Base-by-base conservation (phyloP, 2,329 filamentous ascomycete species). In the Stylonectria norvegica region DNA sequence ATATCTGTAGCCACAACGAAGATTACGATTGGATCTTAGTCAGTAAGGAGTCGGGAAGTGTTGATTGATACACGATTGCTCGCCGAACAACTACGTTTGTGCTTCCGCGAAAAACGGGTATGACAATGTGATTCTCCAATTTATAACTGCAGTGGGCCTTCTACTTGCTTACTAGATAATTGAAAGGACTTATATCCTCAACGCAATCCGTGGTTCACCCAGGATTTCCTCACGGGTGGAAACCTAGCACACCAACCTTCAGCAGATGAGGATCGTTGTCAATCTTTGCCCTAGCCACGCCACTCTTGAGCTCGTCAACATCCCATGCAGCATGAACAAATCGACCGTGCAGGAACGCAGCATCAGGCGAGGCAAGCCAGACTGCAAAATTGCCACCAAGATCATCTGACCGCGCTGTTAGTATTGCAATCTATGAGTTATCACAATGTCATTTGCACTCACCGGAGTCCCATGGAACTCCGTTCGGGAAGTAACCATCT, bases 281-380 rank as follows among this genome's bases (percentile, higher is more conserved):
- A 17, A 57, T 42, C 9, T 42, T 35, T 0, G 25, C 27, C 16
- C 45, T 41, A 3, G 48, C 22, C 2, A 44, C 27, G 2, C 46
- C 43, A 3, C 40, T 38, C 5, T 20, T 20, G 2, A 76, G 51
- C 43, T 75, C 71, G n/a, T 70, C 63, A 2, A 74, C 64, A 52
- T 76, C 73, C 72, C 71, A 76, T 16, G 71, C 71, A 5, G 64
- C 61, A 67, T 70, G 76, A 2, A 72, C 50, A n/a, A 70, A 69
- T 19, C 69, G 69, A 1, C 65, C 62, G 31, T 68, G 69, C 5
- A 76, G 53, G 34, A 76, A 75, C 1, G 43, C 40, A 0, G 72
- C 70, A 43, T 75, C 68, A 0, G 60, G 48, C 6, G 62, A 67
- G 0, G 65, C 57, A 8, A 67, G 55, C 71, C 70, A 74, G 1